These are phyloP conservation scores for Penicillium ucsense DNA, from an alignment of 495 filamentous ascomycete genomes.

Conservation along the genomic window DNA sequence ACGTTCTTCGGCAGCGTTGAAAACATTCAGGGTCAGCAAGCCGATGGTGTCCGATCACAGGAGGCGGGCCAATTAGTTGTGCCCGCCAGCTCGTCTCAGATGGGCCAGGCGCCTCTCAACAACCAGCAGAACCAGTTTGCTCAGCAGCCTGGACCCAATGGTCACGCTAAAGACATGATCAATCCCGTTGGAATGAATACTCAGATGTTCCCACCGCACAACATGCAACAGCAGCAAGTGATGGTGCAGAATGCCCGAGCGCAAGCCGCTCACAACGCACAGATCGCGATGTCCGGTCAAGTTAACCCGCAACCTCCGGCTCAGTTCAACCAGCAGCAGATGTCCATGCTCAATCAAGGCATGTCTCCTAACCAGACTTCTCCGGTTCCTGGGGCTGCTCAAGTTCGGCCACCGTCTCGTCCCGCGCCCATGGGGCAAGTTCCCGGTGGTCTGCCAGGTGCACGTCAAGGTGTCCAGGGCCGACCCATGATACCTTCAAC, in stretches of 20 bases:
- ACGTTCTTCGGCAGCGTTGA: constrained; percentile 43
- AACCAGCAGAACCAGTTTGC: constrained; percentile 30
- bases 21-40: constrained; percentile 52
- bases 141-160: constrained; percentile 26
- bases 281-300: constrained; percentile 34
- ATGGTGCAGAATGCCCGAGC: constrained; percentile 21
- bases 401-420: constrained; percentile 30
- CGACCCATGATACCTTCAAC: constrained; percentile 26
- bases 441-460: constrained; percentile 17
- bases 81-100: constrained; percentile 49
- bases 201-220: constrained; percentile 32
- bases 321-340: constrained; percentile 41
- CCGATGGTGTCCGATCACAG: constrained; percentile 51
- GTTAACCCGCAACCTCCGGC: constrained; percentile 25
- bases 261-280: constrained; percentile 41
- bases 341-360: constrained; percentile 52
- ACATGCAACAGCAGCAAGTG: constrained; percentile 20
- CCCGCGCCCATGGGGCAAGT: constrained; percentile 25
- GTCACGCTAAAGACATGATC: constrained; percentile 28
- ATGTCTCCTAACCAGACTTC: constrained; percentile 41
- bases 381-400: constrained; percentile 28
- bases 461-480: constrained; percentile 24
- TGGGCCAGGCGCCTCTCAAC: constrained; percentile 30
- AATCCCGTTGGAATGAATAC: constrained; percentile 30
- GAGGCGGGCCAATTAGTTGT: constrained; percentile 58